These are phyloP conservation scores for Lactifluus pinguis DNA, from an alignment of 768 basidiomycete genomes.

Conservation along the genomic window DNA sequence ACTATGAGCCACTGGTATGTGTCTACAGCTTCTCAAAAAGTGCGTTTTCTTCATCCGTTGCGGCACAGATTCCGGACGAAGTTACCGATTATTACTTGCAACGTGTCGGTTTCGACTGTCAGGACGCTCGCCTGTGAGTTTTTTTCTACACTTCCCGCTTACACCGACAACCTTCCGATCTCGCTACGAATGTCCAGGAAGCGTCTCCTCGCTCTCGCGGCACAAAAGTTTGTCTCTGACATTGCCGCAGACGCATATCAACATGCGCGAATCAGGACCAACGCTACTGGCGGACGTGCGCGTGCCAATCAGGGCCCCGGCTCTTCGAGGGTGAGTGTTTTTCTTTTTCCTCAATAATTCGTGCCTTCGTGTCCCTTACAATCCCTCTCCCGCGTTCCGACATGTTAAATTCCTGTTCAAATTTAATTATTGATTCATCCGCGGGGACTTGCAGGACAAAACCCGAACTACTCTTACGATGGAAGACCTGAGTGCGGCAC, in stretches of 20 bases:
- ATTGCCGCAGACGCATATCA: slow-evolving; percentile 96
- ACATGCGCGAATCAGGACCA: slow-evolving; percentile 92
- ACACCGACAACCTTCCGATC: slow-evolving; percentile 2
- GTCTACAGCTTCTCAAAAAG: background rate
- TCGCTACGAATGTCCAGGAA: slow-evolving; percentile 44
- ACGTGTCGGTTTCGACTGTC: slow-evolving; percentile 90
- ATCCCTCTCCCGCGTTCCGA: background rate
- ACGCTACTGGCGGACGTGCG: slow-evolving; percentile 66
- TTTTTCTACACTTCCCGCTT: background rate
- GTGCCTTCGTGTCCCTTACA: background rate
- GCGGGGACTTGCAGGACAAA: slow-evolving; percentile 58
- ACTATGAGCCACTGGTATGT: slow-evolving; percentile 88
- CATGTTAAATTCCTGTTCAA: background rate
- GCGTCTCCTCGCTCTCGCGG: slow-evolving; percentile 87
- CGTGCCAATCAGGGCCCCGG: slow-evolving; percentile 56
- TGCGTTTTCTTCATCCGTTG: background rate
- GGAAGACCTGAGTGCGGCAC: slow-evolving; percentile 91
- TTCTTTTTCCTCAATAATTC: background rate
- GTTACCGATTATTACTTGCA: slow-evolving; percentile 97
- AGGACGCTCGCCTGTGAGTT: slow-evolving; percentile 82
- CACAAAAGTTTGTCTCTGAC: slow-evolving; percentile 96
- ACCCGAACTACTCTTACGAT: slow-evolving; percentile 92
- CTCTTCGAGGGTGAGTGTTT: slow-evolving; percentile 47
- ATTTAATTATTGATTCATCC: background rate
- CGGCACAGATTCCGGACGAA: slow-evolving; percentile 82